Evolutionary conservation across 495 filamentous ascomycete species (phyloP).

Genomic region (Symbiotaphrina buchneri): DNA sequence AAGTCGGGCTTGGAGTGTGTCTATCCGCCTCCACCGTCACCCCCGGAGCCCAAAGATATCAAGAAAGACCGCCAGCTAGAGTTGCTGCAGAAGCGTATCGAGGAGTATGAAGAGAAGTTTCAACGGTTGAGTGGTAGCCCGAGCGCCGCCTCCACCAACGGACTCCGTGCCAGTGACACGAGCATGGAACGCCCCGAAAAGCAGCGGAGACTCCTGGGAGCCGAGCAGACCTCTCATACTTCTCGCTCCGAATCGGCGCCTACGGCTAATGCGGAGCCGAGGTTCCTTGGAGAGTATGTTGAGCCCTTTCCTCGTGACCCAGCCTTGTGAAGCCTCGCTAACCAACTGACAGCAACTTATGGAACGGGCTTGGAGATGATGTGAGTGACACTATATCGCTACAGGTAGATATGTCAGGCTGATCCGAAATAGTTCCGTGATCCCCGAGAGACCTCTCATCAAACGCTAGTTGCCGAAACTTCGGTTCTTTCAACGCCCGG

Average conservation of each 20-base stretch:
- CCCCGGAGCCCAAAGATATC: conserved; percentile 34
- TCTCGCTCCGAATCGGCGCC: background rate
- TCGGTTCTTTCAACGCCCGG: background rate
- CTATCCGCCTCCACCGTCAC: conserved; percentile 31
- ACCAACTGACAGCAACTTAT: conserved; percentile 15
- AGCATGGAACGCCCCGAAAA: background rate
- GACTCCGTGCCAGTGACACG: conserved; percentile 1
- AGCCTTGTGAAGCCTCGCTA: too few relatives aligned
- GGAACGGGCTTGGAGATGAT: conserved; percentile 27
- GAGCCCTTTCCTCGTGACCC: too few relatives aligned
- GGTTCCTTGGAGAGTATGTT: background rate
- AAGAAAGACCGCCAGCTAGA: conserved; percentile 24
- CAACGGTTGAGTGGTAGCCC: conserved; percentile 7
- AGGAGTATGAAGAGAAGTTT: conserved; percentile 24
- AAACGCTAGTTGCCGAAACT: conserved; percentile 5
- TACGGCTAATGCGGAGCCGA: background rate
- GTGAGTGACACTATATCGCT: conserved; percentile 10
- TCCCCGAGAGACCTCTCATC: conserved; percentile 5
- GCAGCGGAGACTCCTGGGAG: background rate
- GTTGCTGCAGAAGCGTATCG: conserved; percentile 29
- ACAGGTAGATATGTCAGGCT: background rate
- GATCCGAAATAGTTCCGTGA: conserved; percentile 5
- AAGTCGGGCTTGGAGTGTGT: conserved; percentile 37
- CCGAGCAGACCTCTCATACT: too few relatives aligned
- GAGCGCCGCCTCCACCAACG: conserved; percentile 1